phyloP scores from a whole-genome alignment of 2,329 filamentous ascomycete genomes.

The Venturia carpophila region DNA sequence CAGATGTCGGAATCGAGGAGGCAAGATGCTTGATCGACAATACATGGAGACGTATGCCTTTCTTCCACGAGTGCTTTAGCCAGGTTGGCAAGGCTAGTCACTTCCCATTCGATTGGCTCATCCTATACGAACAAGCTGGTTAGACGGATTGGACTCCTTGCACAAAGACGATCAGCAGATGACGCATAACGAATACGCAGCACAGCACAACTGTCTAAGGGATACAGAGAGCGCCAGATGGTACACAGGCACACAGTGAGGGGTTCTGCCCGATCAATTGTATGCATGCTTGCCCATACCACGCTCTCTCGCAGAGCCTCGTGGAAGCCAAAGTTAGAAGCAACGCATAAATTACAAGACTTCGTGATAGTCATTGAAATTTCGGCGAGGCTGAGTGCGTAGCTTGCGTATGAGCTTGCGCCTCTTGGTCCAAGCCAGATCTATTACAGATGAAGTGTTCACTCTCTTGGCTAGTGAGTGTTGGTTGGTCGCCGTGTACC shows the following conservation, averaged over 20 bases:
- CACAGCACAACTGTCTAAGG: no score
- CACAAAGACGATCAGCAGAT: no score
- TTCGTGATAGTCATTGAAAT: neutral
- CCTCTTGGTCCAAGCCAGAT: neutral
- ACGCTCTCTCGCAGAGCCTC: neutral
- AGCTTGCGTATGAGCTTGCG: conserved; percentile 2
- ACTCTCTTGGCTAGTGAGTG: neutral
- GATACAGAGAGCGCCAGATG: no score
- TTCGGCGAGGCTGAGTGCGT: neutral
- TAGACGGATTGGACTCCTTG: no score
- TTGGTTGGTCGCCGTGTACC: neutral
- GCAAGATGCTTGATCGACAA: conserved; percentile 6
- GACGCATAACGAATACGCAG: no score
- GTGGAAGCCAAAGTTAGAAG: neutral
- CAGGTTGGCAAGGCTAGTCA: neutral
- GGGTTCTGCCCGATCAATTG: neutral
- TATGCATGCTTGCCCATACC: neutral
- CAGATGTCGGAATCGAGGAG: neutral
- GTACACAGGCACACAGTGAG: neutral
- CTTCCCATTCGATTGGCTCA: neutral
- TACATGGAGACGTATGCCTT: neutral
- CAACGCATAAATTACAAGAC: neutral
- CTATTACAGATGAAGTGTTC: neutral
- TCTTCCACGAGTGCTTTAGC: neutral
- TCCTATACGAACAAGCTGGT: neutral